Evolutionary conservation across 1,139 yeast species (phyloP).

Genomic region (Blastobotrys raffinosifermentans): DNA sequence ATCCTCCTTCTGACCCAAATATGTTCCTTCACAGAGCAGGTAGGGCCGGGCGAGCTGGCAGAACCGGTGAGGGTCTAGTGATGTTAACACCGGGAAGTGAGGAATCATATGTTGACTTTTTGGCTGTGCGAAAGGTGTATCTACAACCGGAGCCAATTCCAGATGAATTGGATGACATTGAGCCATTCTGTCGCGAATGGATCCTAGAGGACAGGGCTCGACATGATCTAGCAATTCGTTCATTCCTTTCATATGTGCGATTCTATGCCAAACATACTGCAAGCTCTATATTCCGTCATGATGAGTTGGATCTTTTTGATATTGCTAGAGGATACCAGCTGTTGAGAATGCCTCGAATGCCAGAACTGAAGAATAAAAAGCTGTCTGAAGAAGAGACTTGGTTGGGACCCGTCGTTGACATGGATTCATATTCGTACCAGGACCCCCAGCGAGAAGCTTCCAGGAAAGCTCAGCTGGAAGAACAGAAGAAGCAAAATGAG

Average conservation of each 20-base stretch:
- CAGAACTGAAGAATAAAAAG: conserved; percentile 56
- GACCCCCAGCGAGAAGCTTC: conserved; percentile 60
- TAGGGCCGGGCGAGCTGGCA: conserved; percentile 87
- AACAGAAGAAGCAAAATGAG: conserved; percentile 38
- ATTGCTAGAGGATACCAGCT: conserved; percentile 75
- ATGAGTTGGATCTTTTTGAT: conserved; percentile 63
- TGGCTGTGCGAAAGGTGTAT: conserved; percentile 64
- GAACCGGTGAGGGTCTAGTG: conserved; percentile 70
- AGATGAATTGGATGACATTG: conserved; percentile 11
- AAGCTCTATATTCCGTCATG: conserved; percentile 75
- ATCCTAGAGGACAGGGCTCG: conserved; percentile 65
- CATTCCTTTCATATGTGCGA: conserved; percentile 78
- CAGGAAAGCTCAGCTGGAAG: conserved; percentile 54
- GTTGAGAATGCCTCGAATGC: conserved; percentile 87
- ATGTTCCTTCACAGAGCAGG: conserved; percentile 88
- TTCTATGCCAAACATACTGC: conserved; percentile 91
- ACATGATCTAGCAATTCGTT: conserved; percentile 71
- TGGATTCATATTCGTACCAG: conserved; percentile 60
- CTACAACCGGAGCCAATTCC: conserved; percentile 36
- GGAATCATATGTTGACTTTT: conserved; percentile 72
- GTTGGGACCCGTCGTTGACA: conserved; percentile 52
- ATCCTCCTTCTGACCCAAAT: conserved; percentile 89
- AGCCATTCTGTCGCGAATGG: conserved; percentile 45
- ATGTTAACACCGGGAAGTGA: conserved; percentile 70
- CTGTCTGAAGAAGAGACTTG: conserved; percentile 57